These are phyloP conservation scores for Pseudomassariella vexata DNA, from an alignment of 2,329 filamentous ascomycete species.

Conservation along the genomic window DNA sequence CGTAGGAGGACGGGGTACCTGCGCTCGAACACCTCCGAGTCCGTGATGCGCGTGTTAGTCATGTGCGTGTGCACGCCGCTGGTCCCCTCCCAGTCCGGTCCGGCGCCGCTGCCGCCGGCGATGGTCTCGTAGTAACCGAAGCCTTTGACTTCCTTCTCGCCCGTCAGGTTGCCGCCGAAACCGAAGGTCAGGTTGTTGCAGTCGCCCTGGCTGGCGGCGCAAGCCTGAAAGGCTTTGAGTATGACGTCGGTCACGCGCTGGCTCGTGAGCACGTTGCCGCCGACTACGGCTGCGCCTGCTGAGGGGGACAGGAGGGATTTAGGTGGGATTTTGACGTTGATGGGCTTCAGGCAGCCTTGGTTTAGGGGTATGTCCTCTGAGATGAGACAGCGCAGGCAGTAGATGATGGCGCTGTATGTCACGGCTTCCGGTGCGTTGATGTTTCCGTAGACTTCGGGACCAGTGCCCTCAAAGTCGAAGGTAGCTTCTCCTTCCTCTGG, in stretches of 20 bases:
- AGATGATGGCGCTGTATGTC: conserved; percentile 73
- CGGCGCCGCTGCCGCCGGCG: conserved; percentile 66
- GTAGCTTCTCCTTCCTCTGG: conserved; percentile 65
- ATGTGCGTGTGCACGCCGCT: conserved; percentile 69
- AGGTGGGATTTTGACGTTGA: conserved; percentile 62
- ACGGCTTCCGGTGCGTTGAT: conserved; percentile 73
- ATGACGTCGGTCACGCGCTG: conserved; percentile 66
- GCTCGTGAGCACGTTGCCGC: conserved; percentile 69
- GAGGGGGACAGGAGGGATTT: conserved; percentile 66
- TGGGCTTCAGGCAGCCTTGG: conserved; percentile 69
- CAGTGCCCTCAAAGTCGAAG: conserved; percentile 71
- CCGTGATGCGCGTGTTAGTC: conserved; percentile 74
- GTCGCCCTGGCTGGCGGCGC: conserved; percentile 67
- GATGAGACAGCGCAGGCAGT: conserved; percentile 70
- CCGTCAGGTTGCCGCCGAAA: conserved; percentile 58
- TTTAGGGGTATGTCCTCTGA: conserved; percentile 72
- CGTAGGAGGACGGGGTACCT: conserved; percentile 66
- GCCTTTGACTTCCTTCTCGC: conserved; percentile 51
- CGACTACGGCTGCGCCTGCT: conserved; percentile 68
- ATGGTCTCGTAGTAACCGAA: conserved; percentile 81
- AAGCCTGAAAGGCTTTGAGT: conserved; percentile 68
- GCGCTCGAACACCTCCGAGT: conserved; percentile 66
- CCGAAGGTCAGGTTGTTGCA: conserved; percentile 77
- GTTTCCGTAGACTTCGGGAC: conserved; percentile 68
- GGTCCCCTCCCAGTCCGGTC: conserved; percentile 62